Percentiles rank a stretch among this genome's conserved stretches.
phyloP scores from a whole-genome alignment of 2,329 filamentous ascomycete genomes.

The Rosellinia necatrix region DNA sequence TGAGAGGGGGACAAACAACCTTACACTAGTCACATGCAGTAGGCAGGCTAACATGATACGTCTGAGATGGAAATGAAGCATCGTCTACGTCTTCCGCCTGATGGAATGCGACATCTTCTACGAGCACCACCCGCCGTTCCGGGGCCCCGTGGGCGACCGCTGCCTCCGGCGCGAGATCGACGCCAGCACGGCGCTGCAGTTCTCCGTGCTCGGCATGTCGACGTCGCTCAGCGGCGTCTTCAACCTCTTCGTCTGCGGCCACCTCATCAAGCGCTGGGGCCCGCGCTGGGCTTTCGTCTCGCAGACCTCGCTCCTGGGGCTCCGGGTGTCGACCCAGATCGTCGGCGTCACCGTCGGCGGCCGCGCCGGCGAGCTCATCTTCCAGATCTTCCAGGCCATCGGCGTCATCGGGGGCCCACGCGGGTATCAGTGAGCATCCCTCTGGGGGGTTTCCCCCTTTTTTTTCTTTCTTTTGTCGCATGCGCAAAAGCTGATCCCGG shows the following conservation, averaged over 20 bases:
- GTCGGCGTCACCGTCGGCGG: constrained; percentile 66
- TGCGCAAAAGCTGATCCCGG: neutral
- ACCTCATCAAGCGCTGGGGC: constrained; percentile 68
- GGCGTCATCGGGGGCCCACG: constrained; percentile 70
- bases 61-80: constrained; percentile 35
- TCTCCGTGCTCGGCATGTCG: constrained; percentile 67
- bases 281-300: constrained; percentile 65
- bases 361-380: constrained; percentile 66
- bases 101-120: constrained; percentile 77
- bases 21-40: too few species aligned
- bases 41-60: neutral
- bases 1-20: too few species aligned
- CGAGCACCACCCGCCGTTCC: constrained; percentile 56
- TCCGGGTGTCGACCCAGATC: constrained; percentile 67
- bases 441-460: too few species aligned
- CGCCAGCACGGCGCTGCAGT: constrained; percentile 65
- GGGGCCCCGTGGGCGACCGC: constrained; percentile 51
- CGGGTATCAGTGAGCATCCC: constrained; percentile 59
- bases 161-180: constrained; percentile 67
- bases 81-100: constrained; percentile 69
- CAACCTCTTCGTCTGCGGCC: constrained; percentile 70
- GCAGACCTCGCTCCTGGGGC: constrained; percentile 67
- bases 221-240: constrained; percentile 68
- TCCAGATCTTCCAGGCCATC: constrained; percentile 70
- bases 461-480: too few species aligned